Evolutionary conservation across 345 rosid species (phyloP).

Genomic region (Pistacia atlantica): DNA sequence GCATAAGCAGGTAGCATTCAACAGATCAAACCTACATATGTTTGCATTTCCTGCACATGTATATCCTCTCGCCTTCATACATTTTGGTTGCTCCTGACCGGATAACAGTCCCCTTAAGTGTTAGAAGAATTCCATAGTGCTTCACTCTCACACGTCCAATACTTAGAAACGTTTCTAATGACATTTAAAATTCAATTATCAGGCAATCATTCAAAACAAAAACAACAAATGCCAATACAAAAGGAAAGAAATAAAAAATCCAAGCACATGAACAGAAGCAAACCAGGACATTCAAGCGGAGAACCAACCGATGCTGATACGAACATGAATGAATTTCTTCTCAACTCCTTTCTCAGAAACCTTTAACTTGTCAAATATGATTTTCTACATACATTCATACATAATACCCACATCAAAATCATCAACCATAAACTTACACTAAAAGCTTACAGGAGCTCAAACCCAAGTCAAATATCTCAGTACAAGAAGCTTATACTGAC

Average conservation of each 20-base stretch:
- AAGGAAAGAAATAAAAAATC: slow-evolving; percentile 3
- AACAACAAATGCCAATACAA: slow-evolving; percentile 4
- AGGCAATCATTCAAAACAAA: slow-evolving; percentile 3
- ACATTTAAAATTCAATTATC: slow-evolving; percentile 14
- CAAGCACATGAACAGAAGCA: slow-evolving; percentile 12
- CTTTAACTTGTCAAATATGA: slow-evolving; percentile 52
- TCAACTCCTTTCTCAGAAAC: slow-evolving; percentile 48
- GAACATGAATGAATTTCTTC: slow-evolving; percentile 86
- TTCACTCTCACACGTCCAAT: slow-evolving; percentile 82
- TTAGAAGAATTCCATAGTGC: slow-evolving; percentile 79
- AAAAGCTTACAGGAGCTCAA: neutral
- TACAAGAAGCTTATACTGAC: neutral
- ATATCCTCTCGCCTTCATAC: slow-evolving; percentile 93
- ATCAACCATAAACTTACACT: neutral
- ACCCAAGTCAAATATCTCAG: slow-evolving; percentile 6
- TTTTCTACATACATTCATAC: slow-evolving; percentile 45
- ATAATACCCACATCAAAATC: slow-evolving; percentile 5
- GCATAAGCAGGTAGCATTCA: neutral
- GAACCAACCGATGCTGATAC: slow-evolving; percentile 73
- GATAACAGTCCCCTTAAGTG: slow-evolving; percentile 86
- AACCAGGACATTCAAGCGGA: slow-evolving; percentile 81
- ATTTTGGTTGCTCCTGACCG: slow-evolving; percentile 88
- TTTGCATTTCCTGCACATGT: slow-evolving; percentile 81
- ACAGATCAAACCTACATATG: slow-evolving; percentile 45
- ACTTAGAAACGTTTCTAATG: slow-evolving; percentile 79